phyloP scores from a whole-genome alignment of 768 basidiomycete species.

The Trametopsis cervina region DNA sequence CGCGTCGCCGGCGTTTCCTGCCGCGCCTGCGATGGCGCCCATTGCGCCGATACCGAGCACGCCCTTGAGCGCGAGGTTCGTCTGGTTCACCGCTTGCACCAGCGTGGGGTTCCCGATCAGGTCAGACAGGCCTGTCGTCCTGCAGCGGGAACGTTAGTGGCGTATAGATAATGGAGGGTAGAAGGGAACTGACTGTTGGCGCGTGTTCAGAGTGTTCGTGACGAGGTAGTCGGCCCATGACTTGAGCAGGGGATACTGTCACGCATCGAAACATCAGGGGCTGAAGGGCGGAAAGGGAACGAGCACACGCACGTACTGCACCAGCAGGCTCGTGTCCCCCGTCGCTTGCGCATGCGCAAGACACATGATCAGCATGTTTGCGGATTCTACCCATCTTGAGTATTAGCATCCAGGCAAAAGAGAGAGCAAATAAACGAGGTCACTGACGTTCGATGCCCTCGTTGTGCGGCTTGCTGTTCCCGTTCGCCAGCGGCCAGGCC shows the following conservation, averaged over 20 bases:
- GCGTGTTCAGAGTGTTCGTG: background rate
- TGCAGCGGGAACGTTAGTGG: too few species aligned
- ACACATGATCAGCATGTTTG: slow-evolving; percentile 30
- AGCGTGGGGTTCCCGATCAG: background rate
- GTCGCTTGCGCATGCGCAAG: slow-evolving; percentile 24
- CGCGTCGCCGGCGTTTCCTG: slow-evolving; percentile 13
- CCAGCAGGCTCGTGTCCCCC: slow-evolving; percentile 24
- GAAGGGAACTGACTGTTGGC: background rate
- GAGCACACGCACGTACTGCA: slow-evolving; percentile 15
- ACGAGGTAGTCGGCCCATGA: background rate
- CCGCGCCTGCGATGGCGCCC: slow-evolving; percentile 39
- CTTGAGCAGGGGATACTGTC: background rate
- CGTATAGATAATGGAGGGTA: too few species aligned
- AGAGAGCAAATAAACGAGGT: background rate
- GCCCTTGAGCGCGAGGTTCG: slow-evolving; percentile 66
- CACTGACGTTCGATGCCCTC: slow-evolving; percentile 10
- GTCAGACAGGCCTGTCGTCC: background rate
- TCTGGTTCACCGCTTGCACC: slow-evolving; percentile 40
- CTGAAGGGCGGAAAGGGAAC: too few species aligned
- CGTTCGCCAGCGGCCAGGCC: slow-evolving; percentile 9
- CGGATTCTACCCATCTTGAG: slow-evolving; percentile 19
- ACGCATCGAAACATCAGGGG: too few species aligned
- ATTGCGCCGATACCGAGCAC: slow-evolving; percentile 60
- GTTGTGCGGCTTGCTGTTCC: background rate
- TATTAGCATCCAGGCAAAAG: background rate